Conservation (phyloP, 1,284 basidiomycete species). For the Ganoderma sinense region DNA sequence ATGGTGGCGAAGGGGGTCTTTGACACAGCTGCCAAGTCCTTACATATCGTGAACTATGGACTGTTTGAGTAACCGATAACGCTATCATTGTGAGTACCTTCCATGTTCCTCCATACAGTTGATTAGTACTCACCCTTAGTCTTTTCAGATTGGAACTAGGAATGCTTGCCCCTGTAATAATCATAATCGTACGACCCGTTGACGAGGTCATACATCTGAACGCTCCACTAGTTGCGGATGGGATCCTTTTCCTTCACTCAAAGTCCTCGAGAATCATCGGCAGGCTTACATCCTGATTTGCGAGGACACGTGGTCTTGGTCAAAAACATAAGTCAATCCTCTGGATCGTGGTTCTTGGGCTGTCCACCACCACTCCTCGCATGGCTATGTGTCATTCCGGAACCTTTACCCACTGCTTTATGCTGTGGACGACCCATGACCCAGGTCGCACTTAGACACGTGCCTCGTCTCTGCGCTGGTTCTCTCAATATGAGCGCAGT, state of each 20-base stretch:
- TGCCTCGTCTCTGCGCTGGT: no score
- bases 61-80: conserved; percentile 68
- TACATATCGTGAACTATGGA: conserved; percentile 75
- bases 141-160: not conserved
- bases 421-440: no score
- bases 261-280: not conserved
- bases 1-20: conserved; percentile 60
- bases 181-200: not conserved
- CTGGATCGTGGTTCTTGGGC: not conserved
- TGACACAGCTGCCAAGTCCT: conserved; percentile 59
- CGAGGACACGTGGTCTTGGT: not conserved
- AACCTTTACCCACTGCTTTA: not conserved
- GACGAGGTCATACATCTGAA: no score
- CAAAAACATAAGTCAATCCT: not conserved
- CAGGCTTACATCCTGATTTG: not conserved
- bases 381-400: not conserved
- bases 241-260: not conserved
- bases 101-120: not conserved
- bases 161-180: not conserved
- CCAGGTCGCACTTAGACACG: no score
- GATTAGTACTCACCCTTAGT: not conserved
- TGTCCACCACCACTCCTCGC: not conserved
- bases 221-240: not conserved
- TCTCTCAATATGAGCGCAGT: no score
- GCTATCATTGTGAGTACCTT: not conserved